phyloP scores from a whole-genome alignment of 768 basidiomycete species.

The Gymnopilus junonius region DNA sequence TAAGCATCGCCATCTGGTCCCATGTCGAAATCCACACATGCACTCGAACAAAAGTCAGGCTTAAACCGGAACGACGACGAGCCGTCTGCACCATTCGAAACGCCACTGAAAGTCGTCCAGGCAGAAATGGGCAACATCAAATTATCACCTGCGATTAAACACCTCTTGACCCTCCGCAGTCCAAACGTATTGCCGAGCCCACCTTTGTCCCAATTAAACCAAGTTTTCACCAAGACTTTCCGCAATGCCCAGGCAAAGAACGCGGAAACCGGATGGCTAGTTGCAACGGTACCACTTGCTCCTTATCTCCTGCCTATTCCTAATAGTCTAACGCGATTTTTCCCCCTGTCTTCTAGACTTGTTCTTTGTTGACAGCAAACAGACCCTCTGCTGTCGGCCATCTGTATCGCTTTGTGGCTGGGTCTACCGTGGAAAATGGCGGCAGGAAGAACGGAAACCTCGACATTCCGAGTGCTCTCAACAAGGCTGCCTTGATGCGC shows the following conservation, averaged over 20 bases:
- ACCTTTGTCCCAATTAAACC: slow-evolving; percentile 52
- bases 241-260: slow-evolving; percentile 65
- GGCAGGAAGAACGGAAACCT: slow-evolving; percentile 42
- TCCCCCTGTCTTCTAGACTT: slow-evolving; percentile 58
- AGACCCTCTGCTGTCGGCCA: slow-evolving; percentile 79
- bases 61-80: neutral
- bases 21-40: neutral
- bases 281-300: slow-evolving; percentile 58
- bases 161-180: slow-evolving; percentile 68
- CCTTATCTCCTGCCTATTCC: slow-evolving; percentile 6
- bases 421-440: slow-evolving; percentile 41
- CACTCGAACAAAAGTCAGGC: neutral
- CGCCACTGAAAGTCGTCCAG: neutral
- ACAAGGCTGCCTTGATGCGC: slow-evolving; percentile 83
- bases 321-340: slow-evolving; percentile 7
- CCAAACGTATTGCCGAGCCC: slow-evolving; percentile 65
- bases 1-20: neutral
- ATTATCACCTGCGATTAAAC: slow-evolving; percentile 73
- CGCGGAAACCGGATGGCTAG: slow-evolving; percentile 81
- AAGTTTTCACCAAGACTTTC: slow-evolving; percentile 63
- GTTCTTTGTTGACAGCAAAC: slow-evolving; percentile 82
- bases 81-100: neutral
- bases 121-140: slow-evolving; percentile 30
- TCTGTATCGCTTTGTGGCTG: slow-evolving; percentile 79
- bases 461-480: slow-evolving; percentile 59